phyloP scores from a whole-genome alignment of 2,329 filamentous ascomycete species.

The Diplodia sapinea region DNA sequence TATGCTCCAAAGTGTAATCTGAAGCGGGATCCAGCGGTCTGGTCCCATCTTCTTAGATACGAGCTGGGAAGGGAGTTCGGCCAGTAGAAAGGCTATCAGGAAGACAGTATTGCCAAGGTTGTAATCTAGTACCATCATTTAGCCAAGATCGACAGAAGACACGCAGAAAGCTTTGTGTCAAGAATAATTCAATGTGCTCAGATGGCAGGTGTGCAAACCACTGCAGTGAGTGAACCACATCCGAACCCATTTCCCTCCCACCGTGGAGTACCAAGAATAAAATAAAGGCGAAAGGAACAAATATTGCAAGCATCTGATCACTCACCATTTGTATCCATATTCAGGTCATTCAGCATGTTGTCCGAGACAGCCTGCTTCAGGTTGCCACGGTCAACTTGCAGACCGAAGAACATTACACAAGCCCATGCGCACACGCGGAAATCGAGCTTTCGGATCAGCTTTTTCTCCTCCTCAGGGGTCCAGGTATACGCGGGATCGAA shows the following conservation, averaged over 20 bases:
- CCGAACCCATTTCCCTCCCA: background rate
- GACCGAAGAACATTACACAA: slow-evolving; percentile 58
- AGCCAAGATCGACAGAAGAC: background rate
- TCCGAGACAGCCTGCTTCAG: slow-evolving; percentile 52
- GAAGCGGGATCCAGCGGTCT: slow-evolving; percentile 50
- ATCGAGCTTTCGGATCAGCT: slow-evolving; percentile 51
- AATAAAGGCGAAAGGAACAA: background rate
- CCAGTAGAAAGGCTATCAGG: slow-evolving; percentile 52
- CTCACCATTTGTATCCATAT: slow-evolving; percentile 31
- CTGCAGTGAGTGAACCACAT: background rate
- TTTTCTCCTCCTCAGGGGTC: slow-evolving; percentile 57
- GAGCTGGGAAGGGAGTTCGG: slow-evolving; percentile 58
- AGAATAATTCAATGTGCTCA: background rate
- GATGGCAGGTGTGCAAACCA: background rate
- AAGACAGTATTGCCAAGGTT: slow-evolving; percentile 37
- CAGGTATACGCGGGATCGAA: slow-evolving; percentile 57
- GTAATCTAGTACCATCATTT: slow-evolving; percentile 23
- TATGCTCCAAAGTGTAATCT: slow-evolving; percentile 36
- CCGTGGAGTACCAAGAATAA: background rate
- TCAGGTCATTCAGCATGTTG: slow-evolving; percentile 50
- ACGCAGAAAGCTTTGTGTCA: background rate
- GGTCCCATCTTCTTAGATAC: slow-evolving; percentile 60
- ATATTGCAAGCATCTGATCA: too few relatives aligned
- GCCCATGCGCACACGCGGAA: slow-evolving; percentile 41
- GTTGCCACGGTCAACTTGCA: slow-evolving; percentile 56